Percentiles rank a stretch among this genome's conserved stretches.
These are phyloP conservation scores for Paraphaeosphaeria minitans DNA, from an alignment of 2,329 filamentous ascomycete species.

Conservation along the genomic window DNA sequence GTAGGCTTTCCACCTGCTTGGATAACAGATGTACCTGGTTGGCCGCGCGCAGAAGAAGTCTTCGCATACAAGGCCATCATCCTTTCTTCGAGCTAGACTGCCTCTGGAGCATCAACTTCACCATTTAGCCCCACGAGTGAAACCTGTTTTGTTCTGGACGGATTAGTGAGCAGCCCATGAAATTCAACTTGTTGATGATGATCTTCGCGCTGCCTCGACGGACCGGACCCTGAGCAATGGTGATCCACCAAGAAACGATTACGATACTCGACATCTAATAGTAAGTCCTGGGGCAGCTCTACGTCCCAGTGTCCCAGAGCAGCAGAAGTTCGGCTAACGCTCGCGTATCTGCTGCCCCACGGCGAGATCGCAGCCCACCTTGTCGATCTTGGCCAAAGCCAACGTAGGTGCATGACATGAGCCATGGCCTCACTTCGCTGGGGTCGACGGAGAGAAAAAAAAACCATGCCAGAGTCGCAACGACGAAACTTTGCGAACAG, in stretches of 20 bases:
- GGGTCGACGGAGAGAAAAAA: neutral
- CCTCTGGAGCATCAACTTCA: neutral
- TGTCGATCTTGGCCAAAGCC: neutral
- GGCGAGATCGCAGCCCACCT: neutral
- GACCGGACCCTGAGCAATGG: neutral
- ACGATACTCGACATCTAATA: too few relatives aligned
- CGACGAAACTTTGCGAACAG: neutral
- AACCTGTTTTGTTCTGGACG: neutral
- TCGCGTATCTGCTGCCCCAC: constrained; percentile 8
- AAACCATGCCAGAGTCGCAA: neutral
- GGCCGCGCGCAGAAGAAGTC: neutral
- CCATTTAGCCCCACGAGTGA: neutral
- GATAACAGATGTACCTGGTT: neutral
- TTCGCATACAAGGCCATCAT: neutral
- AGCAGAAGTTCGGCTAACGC: neutral
- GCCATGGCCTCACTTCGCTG: constrained; percentile 1
- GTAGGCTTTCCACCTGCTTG: neutral
- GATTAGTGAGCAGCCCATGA: constrained; percentile 4
- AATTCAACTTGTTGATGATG: neutral
- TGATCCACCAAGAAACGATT: neutral
- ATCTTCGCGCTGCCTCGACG: neutral
- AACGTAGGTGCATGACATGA: constrained; percentile 12
- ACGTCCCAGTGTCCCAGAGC: neutral
- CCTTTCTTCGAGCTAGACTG: neutral
- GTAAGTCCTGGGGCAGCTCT: neutral